Evolutionary conservation across 176 grass and related monocot species (phyloP).

Genomic region (Pharus latifolius): DNA sequence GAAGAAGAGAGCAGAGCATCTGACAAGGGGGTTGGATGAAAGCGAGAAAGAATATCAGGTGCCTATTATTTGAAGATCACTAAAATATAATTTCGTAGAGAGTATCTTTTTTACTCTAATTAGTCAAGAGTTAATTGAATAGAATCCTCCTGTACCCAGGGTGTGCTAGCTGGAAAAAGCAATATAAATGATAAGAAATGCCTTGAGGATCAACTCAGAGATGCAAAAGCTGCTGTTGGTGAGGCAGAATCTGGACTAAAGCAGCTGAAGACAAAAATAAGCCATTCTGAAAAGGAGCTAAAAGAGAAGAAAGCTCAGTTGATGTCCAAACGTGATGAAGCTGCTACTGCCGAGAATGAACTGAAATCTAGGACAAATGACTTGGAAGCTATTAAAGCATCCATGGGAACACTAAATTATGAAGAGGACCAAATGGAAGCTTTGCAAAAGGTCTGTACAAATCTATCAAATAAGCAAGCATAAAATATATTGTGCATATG

Average conservation of each 20-base stretch:
- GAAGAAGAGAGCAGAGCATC: constrained; percentile 59
- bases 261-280: constrained; percentile 70
- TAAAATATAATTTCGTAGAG: constrained; percentile 7
- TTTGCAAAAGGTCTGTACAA: constrained; percentile 62
- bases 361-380: constrained; percentile 59
- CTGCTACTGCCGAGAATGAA: constrained; percentile 67
- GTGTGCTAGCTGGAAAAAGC: constrained; percentile 90
- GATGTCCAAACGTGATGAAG: constrained; percentile 75
- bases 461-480: neutral
- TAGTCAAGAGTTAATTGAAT: neutral
- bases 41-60: constrained; percentile 92
- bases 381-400: constrained; percentile 56
- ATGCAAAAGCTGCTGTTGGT: constrained; percentile 93
- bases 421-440: constrained; percentile 81
- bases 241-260: constrained; percentile 73
- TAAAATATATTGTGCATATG: neutral
- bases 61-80: neutral
- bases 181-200: constrained; percentile 88
- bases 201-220: constrained; percentile 95
- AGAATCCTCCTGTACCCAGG: constrained; percentile 36
- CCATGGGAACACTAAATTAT: constrained; percentile 63
- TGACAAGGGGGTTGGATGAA: constrained; percentile 61
- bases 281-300: constrained; percentile 70
- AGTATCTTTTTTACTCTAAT: neutral
- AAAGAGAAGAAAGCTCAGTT: constrained; percentile 79